Conservation (phyloP, 2,329 filamentous ascomycete genomes). For the Mariannaea elegans region DNA sequence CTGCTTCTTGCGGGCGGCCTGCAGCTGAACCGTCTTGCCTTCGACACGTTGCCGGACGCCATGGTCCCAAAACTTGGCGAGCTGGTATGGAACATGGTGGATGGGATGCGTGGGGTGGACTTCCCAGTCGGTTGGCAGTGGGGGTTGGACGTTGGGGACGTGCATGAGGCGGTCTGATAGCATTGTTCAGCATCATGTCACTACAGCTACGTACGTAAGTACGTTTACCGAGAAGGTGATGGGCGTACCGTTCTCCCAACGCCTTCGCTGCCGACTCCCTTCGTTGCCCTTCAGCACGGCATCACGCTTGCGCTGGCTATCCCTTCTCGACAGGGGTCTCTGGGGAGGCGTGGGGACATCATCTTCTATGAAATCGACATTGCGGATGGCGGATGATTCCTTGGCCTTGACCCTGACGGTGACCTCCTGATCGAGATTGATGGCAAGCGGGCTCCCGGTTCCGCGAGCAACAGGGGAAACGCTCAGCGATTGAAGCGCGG, state of each 20-base stretch:
- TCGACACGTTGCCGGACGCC: conserved; percentile 60
- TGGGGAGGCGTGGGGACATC: conserved; percentile 48
- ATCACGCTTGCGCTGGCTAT: conserved; percentile 71
- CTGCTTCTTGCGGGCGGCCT: conserved; percentile 56
- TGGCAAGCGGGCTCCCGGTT: conserved; percentile 72
- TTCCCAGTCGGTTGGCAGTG: conserved; percentile 83
- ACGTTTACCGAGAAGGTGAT: neutral
- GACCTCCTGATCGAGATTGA: conserved; percentile 73
- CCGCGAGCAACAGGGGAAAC: conserved; percentile 66
- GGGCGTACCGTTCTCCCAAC: conserved; percentile 90
- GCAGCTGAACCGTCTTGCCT: conserved; percentile 52
- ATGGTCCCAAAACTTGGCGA: conserved; percentile 85
- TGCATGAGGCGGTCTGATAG: conserved; percentile 79
- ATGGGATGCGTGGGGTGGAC: conserved; percentile 83
- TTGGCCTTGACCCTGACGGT: conserved; percentile 27
- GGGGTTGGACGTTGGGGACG: conserved; percentile 87
- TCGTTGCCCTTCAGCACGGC: conserved; percentile 88
- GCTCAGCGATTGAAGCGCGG: conserved; percentile 63
- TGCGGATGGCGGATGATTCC: conserved; percentile 23
- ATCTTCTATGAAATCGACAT: conserved; percentile 31
- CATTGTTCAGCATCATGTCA: conserved; percentile 28
- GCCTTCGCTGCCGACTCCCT: conserved; percentile 82
- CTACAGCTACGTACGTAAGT: neutral
- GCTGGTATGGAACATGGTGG: conserved; percentile 84
- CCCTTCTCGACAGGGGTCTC: conserved; percentile 60